Evolutionary conservation across 805 yeast species (phyloP).

Genomic region (Hanseniaspora osmophila): DNA sequence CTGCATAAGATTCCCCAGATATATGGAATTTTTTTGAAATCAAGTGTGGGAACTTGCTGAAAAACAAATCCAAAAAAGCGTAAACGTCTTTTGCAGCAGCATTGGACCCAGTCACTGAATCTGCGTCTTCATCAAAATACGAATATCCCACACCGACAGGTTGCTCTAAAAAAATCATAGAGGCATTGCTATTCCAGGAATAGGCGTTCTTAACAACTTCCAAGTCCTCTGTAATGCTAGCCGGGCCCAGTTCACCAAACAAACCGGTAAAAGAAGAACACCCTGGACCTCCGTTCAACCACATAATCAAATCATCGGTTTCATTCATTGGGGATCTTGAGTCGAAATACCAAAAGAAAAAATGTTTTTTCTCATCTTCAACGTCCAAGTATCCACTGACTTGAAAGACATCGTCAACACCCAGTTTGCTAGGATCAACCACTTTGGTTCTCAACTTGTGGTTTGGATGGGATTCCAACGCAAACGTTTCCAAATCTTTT

Average conservation of each 20-base stretch:
- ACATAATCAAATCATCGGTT: conserved; percentile 70
- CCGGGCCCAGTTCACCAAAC: conserved; percentile 77
- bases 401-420: conserved; percentile 40
- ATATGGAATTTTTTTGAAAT: conserved; percentile 43
- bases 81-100: conserved; percentile 83
- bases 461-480: not conserved
- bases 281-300: conserved; percentile 90
- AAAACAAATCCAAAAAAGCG: conserved; percentile 71
- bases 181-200: conserved; percentile 77
- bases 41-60: conserved; percentile 68
- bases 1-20: conserved; percentile 78
- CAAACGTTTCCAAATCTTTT: not conserved
- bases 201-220: conserved; percentile 58
- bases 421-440: not conserved
- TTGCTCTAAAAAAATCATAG: conserved; percentile 56
- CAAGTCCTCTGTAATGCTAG: conserved; percentile 46
- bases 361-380: conserved; percentile 54
- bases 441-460: not conserved
- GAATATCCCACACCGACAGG: conserved; percentile 6
- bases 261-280: conserved; percentile 81
- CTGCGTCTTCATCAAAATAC: conserved; percentile 21
- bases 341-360: conserved; percentile 89
- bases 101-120: conserved; percentile 49
- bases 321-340: conserved; percentile 48
- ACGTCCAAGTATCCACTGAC: conserved; percentile 75